Percentiles rank a stretch among this genome's conserved stretches.
Evolutionary conservation across 2,329 filamentous ascomycete genomes (phyloP).

Genomic region (Domatiomyces catenatus): DNA sequence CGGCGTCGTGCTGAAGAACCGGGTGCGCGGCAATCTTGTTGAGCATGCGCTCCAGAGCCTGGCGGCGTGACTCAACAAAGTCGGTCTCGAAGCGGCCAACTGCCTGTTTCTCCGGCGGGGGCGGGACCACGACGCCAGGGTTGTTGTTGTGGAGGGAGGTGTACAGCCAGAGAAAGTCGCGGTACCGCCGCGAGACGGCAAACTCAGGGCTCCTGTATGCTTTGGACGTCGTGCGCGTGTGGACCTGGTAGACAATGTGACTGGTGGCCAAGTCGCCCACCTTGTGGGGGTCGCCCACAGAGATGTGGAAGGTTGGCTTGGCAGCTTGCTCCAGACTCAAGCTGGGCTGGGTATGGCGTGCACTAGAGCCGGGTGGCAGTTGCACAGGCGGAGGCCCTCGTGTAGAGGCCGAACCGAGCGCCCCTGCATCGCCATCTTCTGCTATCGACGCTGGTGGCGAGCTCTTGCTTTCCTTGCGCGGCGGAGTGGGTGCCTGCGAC

Average conservation of each 20-base stretch:
- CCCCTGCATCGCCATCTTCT: conserved; percentile 58
- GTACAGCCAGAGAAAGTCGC: conserved; percentile 96
- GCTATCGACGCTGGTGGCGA: conserved; percentile 34
- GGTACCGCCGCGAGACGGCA: conserved; percentile 80
- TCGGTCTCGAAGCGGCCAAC: conserved; percentile 91
- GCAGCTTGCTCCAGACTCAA: conserved; percentile 85
- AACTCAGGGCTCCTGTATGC: conserved; percentile 89
- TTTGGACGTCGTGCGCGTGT: conserved; percentile 91
- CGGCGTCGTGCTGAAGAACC: conserved; percentile 78
- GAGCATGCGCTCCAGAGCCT: conserved; percentile 90
- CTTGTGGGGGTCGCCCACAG: conserved; percentile 91
- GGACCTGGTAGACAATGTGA: conserved; percentile 92
- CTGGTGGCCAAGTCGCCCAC: conserved; percentile 93
- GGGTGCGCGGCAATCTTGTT: conserved; percentile 89
- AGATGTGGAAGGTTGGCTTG: conserved; percentile 80
- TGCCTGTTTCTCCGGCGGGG: conserved; percentile 93
- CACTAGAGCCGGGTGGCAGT: conserved; percentile 28
- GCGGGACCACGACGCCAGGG: conserved; percentile 85
- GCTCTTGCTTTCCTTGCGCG: conserved; percentile 39
- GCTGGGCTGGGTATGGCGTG: conserved; percentile 51
- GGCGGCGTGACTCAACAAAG: conserved; percentile 83
- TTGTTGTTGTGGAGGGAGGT: conserved; percentile 88
- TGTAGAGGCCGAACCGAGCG: conserved; percentile 47
- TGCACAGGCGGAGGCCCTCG: conserved; percentile 46
- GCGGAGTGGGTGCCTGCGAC: conserved; percentile 43